Percentiles rank a stretch among this genome's conserved stretches.
Conservation (phyloP, 176 grass and related monocot species). For the Phragmites australis region DNA sequence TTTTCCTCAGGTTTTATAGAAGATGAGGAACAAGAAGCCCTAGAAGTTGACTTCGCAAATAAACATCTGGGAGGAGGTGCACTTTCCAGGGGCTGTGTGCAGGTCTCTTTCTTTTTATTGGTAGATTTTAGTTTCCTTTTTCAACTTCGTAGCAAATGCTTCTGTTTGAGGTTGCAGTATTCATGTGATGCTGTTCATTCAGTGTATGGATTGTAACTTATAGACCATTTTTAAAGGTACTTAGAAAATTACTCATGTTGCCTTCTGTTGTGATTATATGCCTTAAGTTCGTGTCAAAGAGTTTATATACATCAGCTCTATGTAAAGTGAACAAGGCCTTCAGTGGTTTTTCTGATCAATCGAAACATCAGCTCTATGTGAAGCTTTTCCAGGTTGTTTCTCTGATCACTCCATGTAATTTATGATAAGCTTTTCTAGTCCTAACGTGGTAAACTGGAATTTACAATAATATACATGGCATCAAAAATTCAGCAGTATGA, state of each 20-base stretch:
- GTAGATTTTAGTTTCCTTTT: conserved; percentile 24
- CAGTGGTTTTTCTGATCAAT: conserved; percentile 71
- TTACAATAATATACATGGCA: background rate
- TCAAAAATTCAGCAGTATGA: background rate
- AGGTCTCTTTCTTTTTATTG: conserved; percentile 66
- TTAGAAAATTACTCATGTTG: background rate
- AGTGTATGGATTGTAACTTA: too few species aligned
- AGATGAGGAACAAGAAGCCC: conserved; percentile 73
- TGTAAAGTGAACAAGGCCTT: conserved; percentile 93
- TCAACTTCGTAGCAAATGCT: conserved; percentile 16
- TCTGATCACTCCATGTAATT: background rate
- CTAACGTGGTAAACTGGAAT: background rate
- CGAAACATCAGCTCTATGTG: conserved; percentile 42
- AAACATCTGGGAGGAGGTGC: conserved; percentile 89
- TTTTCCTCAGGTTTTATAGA: conserved; percentile 76
- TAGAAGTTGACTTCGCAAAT: conserved; percentile 94
- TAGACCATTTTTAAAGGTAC: too few species aligned
- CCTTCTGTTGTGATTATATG: background rate
- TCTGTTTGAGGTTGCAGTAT: background rate
- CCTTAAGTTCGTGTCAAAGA: background rate
- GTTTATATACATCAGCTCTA: background rate
- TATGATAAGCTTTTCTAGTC: background rate
- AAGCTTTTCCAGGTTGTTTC: conserved; percentile 55
- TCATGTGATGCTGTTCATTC: background rate
- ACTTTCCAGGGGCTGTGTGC: conserved; percentile 80